Conservation (phyloP, 345 rosid genomes). For the Cardamine chenopodiifolia region DNA sequence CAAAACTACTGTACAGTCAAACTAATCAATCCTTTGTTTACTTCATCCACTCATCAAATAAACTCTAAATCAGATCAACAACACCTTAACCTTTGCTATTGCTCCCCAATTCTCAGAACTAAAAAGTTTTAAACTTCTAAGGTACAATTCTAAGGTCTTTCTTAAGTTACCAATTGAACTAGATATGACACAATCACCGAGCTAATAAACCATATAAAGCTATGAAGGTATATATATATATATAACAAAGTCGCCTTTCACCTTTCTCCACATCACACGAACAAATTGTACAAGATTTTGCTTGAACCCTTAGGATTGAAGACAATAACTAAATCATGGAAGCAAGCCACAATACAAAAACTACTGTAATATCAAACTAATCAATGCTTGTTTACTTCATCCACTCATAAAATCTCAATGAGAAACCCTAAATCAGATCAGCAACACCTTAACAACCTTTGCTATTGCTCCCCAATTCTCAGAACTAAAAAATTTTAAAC, state of each 20-base stretch:
- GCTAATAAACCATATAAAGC: conserved; percentile 4
- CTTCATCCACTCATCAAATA: background rate
- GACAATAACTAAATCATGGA: background rate
- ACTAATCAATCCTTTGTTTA: background rate
- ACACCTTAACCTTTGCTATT: background rate
- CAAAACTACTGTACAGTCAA: background rate
- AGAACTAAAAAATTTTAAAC: background rate
- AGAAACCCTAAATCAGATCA: conserved; percentile 5
- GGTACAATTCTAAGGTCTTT: background rate
- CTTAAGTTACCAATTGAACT: background rate
- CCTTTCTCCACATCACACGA: background rate
- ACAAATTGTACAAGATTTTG: background rate
- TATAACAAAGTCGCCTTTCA: background rate
- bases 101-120: background rate
- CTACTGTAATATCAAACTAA: background rate
- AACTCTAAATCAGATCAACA: background rate
- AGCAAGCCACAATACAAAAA: background rate
- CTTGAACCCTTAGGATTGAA: background rate
- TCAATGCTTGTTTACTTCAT: background rate
- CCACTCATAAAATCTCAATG: background rate
- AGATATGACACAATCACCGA: background rate
- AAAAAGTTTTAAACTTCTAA: conserved; percentile 12
- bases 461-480: background rate
- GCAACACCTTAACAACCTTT: background rate
- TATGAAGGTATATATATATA: background rate